These are phyloP conservation scores for Fomitopsis pinicola DNA, from an alignment of 1,284 basidiomycete genomes.

Conservation along the genomic window DNA sequence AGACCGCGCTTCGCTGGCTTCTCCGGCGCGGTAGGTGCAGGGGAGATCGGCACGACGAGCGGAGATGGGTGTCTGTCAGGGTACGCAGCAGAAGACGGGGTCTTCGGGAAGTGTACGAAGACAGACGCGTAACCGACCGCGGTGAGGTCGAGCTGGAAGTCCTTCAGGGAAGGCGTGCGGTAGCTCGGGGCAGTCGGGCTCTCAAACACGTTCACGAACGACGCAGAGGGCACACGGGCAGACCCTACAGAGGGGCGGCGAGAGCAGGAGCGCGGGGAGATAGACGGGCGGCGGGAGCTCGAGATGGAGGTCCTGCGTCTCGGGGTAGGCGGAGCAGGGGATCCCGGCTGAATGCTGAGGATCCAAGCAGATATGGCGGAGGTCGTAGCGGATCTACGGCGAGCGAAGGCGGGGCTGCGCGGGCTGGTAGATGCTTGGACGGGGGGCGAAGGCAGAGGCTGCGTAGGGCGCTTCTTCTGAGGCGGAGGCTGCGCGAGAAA, in stretches of 20 bases:
- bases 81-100: conserved; percentile 24
- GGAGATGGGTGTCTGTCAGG: conserved; percentile 10
- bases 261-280: conserved; percentile 18
- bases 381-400: conserved; percentile 31
- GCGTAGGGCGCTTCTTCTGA: conserved; percentile 30
- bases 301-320: conserved; percentile 25
- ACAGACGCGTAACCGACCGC: conserved; percentile 60
- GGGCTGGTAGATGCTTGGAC: conserved; percentile 26
- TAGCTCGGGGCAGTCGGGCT: conserved; percentile 30
- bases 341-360: conserved; percentile 60
- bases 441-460: conserved; percentile 26
- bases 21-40: conserved; percentile 10
- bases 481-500: conserved; percentile 29
- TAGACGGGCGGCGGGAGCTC: conserved; percentile 29
- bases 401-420: conserved; percentile 26
- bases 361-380: conserved; percentile 48
- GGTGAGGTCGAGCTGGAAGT: conserved; percentile 49
- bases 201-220: conserved; percentile 39
- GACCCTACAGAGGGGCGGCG: conserved; percentile 34
- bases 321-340: conserved; percentile 43
- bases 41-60: conserved; percentile 3
- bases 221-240: conserved; percentile 32
- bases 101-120: conserved; percentile 51
- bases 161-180: conserved; percentile 31
- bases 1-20: conserved; percentile 17